Evolutionary conservation across 1,139 yeast genomes (phyloP), one percentile per base, ranked within the genome.

Genomic region (Debaryomyces singareniensis): DNA sequence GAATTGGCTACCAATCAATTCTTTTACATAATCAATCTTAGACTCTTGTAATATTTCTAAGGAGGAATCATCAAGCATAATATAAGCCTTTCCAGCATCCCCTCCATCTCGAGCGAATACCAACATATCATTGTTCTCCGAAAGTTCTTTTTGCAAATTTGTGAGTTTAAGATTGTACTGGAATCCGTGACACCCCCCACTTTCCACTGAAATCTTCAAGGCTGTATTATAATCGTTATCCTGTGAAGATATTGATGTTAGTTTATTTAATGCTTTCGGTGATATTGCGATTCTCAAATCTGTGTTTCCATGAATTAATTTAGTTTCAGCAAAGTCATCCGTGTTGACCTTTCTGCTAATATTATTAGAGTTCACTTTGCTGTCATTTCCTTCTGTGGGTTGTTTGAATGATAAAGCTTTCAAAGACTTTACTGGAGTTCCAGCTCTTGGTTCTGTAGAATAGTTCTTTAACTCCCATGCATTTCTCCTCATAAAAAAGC

Each of bases 111-210:
- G 67, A 39, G 71, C 78, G 47, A 86, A 86, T 3, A 85, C 69
- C 11, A 71, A 55, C 31, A 71, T 56, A 5, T 56, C 58, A 6
- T 38, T 45, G 7, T 23, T 13, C 14, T 23, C 11, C 10, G 61
- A 56, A 12, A 69, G 58, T 27, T 59, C 70, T 27, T 69, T 65
- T 6, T 57, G 49, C 26, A 69, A 54, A 32, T 71, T 69, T 4
- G 79, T 68, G 30, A 89, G 64, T 35, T 76, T 71, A 45, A 91
- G 63, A 39, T 81, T 74, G 49, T 91, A 91, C 54, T 91, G 98
- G 56, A 86, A 93, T 16, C 99, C 98, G 53, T 91, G 99, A 53
- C 98, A 93, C 3, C 99, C 99, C 5, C 98, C 99, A 47, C 95
- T 83, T 45, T 89, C 97, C 4, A 93, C 97, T n/a, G 71, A 61